These are phyloP conservation scores for Alternaria atra DNA, from an alignment of 2,329 filamentous ascomycete species.

Conservation along the genomic window DNA sequence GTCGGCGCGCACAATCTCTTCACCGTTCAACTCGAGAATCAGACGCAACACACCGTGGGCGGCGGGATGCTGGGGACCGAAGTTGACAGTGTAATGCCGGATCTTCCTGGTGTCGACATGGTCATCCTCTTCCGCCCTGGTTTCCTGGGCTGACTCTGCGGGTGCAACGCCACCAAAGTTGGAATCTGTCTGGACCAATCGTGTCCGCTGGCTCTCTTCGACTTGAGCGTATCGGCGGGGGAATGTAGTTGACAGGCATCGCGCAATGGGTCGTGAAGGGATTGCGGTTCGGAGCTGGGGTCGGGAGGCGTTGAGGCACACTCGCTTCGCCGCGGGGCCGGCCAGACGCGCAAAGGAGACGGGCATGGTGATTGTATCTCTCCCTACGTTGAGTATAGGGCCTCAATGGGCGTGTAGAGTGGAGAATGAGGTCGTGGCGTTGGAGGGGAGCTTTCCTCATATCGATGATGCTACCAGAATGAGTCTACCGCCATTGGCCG, in stretches of 20 bases:
- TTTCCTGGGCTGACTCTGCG: slow-evolving; percentile 56
- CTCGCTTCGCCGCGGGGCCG: slow-evolving; percentile 73
- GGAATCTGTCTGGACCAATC: slow-evolving; percentile 71
- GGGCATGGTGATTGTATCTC: slow-evolving; percentile 66
- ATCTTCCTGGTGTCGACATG: slow-evolving; percentile 77
- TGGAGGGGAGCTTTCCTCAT: slow-evolving; percentile 38
- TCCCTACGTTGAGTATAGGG: slow-evolving; percentile 40
- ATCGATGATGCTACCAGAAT: slow-evolving; percentile 43
- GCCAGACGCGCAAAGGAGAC: slow-evolving; percentile 76
- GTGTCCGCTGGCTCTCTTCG: slow-evolving; percentile 60
- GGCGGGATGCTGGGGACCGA: slow-evolving; percentile 97
- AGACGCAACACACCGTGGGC: slow-evolving; percentile 97
- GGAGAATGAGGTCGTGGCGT: slow-evolving; percentile 45
- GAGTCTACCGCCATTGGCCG: slow-evolving; percentile 41
- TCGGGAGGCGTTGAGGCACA: slow-evolving; percentile 65
- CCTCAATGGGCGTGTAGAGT: slow-evolving; percentile 49
- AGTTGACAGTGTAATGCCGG: slow-evolving; percentile 99
- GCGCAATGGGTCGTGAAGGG: slow-evolving; percentile 58
- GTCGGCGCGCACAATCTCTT: slow-evolving; percentile 96
- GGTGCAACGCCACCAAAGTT: slow-evolving; percentile 64
- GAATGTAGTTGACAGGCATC: slow-evolving; percentile 72
- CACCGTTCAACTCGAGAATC: slow-evolving; percentile 96
- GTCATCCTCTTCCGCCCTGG: slow-evolving; percentile 57
- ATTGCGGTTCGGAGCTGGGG: slow-evolving; percentile 50
- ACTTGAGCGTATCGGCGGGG: slow-evolving; percentile 70